Evolutionary conservation across 2,329 filamentous ascomycete species (phyloP).

Genomic region (Nigrospora sphaerica): DNA sequence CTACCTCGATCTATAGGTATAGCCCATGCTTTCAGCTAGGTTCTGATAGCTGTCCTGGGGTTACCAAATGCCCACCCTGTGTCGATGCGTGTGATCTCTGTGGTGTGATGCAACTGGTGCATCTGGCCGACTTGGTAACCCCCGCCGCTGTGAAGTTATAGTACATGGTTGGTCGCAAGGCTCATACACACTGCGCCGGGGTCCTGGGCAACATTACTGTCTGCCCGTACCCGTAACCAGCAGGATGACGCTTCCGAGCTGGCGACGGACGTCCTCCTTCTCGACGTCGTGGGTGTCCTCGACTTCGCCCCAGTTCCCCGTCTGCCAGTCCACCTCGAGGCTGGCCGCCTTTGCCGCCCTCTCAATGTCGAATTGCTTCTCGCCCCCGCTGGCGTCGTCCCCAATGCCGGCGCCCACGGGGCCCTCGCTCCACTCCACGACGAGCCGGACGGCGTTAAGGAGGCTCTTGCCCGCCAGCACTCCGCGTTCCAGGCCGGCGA

Average conservation of each 20-base stretch:
- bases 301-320: conserved; percentile 86
- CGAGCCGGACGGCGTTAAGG: conserved; percentile 65
- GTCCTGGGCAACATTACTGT: not conserved
- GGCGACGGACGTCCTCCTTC: conserved; percentile 78
- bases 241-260: conserved; percentile 80
- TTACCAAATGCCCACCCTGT: not conserved
- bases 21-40: too few relatives aligned
- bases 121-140: not conserved
- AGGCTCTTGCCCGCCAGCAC: conserved; percentile 83
- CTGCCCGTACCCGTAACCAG: conserved; percentile 58
- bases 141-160: not conserved
- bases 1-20: too few relatives aligned
- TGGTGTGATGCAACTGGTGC: not conserved
- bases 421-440: conserved; percentile 83
- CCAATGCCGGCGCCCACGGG: conserved; percentile 43
- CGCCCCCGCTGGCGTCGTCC: conserved; percentile 15
- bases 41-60: too few relatives aligned
- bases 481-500: conserved; percentile 80
- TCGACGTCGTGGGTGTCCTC: conserved; percentile 98
- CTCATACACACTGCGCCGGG: not conserved
- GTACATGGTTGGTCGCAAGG: not conserved
- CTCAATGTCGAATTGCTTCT: conserved; percentile 64
- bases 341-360: conserved; percentile 73
- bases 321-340: conserved; percentile 88
- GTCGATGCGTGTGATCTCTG: not conserved